Evolutionary conservation across 179 eudicot species (phyloP).

Genomic region (Carnegiea gigantea): DNA sequence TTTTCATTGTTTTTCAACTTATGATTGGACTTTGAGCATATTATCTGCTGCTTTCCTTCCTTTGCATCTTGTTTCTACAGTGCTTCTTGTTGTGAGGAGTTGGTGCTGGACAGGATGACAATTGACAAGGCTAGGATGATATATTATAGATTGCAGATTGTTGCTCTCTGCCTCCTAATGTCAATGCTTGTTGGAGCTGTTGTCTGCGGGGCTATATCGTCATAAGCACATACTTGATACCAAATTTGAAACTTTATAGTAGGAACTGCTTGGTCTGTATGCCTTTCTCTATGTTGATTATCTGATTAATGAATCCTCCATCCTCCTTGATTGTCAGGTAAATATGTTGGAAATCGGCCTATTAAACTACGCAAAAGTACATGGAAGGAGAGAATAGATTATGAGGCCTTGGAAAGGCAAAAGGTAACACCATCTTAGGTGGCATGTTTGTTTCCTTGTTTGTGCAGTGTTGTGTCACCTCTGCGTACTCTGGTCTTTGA

Average conservation of each 20-base stretch:
- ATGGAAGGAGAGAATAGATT: constrained; percentile 90
- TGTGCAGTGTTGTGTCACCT: background rate
- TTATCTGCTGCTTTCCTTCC: background rate
- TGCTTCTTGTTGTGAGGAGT: too few species aligned
- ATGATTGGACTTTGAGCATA: too few species aligned
- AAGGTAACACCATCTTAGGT: constrained; percentile 41
- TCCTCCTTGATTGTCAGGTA: constrained; percentile 46
- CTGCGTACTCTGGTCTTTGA: constrained; percentile 5
- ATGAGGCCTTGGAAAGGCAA: constrained; percentile 75
- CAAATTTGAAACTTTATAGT: background rate
- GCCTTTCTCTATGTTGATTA: background rate
- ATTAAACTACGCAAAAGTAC: constrained; percentile 92
- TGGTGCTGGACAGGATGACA: background rate
- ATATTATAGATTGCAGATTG: background rate
- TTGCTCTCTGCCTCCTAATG: background rate
- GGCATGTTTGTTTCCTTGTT: background rate
- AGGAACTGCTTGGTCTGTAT: background rate
- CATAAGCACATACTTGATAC: background rate
- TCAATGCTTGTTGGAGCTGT: background rate
- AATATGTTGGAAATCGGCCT: constrained; percentile 97
- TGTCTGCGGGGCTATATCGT: background rate
- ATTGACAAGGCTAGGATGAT: background rate
- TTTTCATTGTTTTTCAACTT: too few species aligned
- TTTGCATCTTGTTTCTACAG: background rate
- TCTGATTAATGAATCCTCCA: background rate